Evolutionary conservation across 1,139 yeast species (phyloP).

Genomic region (Dujonia santamariae): DNA sequence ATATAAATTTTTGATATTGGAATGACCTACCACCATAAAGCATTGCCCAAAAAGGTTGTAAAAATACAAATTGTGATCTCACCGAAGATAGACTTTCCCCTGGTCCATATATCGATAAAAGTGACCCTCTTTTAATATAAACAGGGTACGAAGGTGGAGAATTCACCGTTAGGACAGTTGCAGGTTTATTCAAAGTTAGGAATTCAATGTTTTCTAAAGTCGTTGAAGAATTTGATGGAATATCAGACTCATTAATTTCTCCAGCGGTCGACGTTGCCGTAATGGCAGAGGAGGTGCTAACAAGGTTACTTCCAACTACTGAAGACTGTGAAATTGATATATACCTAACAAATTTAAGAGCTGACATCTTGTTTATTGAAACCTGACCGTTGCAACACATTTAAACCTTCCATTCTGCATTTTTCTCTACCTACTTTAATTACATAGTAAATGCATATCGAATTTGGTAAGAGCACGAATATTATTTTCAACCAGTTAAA

Average conservation of each 20-base stretch:
- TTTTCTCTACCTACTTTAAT: no score
- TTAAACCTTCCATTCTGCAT: no score
- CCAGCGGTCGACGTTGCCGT: not conserved
- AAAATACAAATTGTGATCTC: constrained; percentile 26
- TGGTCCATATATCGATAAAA: constrained; percentile 44
- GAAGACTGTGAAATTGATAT: constrained; percentile 5
- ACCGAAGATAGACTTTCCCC: constrained; percentile 19
- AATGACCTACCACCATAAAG: constrained; percentile 40
- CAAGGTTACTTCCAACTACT: not conserved
- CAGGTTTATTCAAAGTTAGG: constrained; percentile 42
- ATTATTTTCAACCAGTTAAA: no score
- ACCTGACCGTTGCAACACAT: not conserved
- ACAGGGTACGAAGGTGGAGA: constrained; percentile 61
- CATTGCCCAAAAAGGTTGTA: constrained; percentile 36
- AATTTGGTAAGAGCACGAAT: no score
- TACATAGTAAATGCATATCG: no score
- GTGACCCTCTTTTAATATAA: constrained; percentile 43
- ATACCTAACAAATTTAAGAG: constrained; percentile 1
- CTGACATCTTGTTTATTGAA: not conserved
- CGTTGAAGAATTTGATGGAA: no score
- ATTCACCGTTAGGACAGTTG: constrained; percentile 40
- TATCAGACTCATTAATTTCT: no score
- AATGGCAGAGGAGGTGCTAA: not conserved
- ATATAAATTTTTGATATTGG: constrained; percentile 42
- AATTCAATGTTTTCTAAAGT: constrained; percentile 13